Percentiles rank a stretch among this genome's conserved stretches.
Conservation (phyloP, 768 basidiomycete species). For the Mrakia hoshinonis region DNA sequence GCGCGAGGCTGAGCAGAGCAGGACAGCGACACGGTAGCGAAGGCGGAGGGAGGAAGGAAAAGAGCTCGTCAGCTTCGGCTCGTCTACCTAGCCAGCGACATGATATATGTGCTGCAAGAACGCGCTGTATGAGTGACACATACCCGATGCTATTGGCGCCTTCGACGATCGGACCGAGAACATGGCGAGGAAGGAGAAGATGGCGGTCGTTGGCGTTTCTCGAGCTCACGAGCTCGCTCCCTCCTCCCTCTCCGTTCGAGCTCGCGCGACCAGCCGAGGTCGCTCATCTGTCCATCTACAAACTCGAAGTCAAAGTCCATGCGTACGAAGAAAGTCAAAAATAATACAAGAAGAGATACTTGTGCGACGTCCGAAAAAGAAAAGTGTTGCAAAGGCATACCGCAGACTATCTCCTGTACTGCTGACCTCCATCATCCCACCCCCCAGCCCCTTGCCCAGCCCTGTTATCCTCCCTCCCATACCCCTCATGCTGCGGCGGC, state of each 20-base stretch:
- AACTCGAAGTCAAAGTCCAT: not conserved
- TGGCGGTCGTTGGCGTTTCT: not conserved
- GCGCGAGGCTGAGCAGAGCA: too few species aligned
- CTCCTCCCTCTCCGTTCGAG: not conserved
- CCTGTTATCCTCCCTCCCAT: slow-evolving; percentile 5
- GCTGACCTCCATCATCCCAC: not conserved
- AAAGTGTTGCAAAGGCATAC: not conserved
- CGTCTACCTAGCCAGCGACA: not conserved
- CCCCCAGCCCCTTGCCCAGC: not conserved
- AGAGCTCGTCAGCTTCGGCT: not conserved
- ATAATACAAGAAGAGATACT: not conserved
- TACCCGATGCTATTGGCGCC: slow-evolving; percentile 5
- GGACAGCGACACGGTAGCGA: not conserved
- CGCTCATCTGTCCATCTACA: too few species aligned
- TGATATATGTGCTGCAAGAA: not conserved
- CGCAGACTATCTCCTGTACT: not conserved
- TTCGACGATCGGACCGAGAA: not conserved
- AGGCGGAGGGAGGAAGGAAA: not conserved
- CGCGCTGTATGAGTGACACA: not conserved
- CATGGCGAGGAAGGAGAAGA: not conserved
- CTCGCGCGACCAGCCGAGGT: not conserved
- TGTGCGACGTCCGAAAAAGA: not conserved
- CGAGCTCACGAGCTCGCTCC: too few species aligned
- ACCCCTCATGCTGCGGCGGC: slow-evolving; percentile 16
- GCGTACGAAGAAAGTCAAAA: not conserved